Percentiles rank a stretch among this genome's conserved stretches.
Conservation (phyloP, 257 asterid genomes). For the Petunia axillaris region DNA sequence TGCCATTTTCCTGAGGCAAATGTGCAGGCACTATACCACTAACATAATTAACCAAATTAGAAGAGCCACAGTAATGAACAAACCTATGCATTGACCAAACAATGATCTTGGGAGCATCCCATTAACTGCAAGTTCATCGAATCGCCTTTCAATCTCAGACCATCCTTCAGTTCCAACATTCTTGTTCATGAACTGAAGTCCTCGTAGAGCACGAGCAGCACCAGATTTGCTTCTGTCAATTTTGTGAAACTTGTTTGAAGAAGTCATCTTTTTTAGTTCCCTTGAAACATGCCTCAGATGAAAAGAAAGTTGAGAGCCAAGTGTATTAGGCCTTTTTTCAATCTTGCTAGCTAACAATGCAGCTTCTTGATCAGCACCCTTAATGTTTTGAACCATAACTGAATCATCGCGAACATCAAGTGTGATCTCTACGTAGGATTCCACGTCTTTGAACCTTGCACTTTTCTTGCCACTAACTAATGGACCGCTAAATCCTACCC, state of each 20-base stretch:
- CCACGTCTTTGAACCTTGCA: slow-evolving; percentile 10
- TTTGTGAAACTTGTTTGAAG: slow-evolving; percentile 22
- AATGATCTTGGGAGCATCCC: slow-evolving; percentile 14
- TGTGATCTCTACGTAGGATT: slow-evolving; percentile 27
- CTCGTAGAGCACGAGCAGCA: slow-evolving; percentile 28
- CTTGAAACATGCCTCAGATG: slow-evolving; percentile 24
- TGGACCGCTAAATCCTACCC: slow-evolving; percentile 22
- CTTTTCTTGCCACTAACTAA: slow-evolving; percentile 14
- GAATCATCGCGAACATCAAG: slow-evolving; percentile 28
- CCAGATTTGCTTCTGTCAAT: slow-evolving; percentile 27
- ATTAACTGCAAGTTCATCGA: slow-evolving; percentile 11
- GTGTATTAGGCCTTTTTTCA: slow-evolving; percentile 22
- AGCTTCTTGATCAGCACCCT: slow-evolving; percentile 22
- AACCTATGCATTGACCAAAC: slow-evolving; percentile 31
- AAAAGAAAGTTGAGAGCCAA: slow-evolving; percentile 26
- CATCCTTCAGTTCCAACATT: slow-evolving; percentile 28
- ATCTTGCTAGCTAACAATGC: slow-evolving; percentile 25
- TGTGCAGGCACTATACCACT: neutral
- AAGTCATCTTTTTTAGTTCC: slow-evolving; percentile 24
- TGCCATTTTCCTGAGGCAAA: neutral
- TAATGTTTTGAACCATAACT: slow-evolving; percentile 22
- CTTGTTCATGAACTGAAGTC: slow-evolving; percentile 28
- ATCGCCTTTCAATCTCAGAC: slow-evolving; percentile 26
- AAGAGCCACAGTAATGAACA: neutral
- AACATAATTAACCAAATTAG: neutral